phyloP scores from a whole-genome alignment of 202 grass and related monocot species.

The Cymbopogon flexuosus region DNA sequence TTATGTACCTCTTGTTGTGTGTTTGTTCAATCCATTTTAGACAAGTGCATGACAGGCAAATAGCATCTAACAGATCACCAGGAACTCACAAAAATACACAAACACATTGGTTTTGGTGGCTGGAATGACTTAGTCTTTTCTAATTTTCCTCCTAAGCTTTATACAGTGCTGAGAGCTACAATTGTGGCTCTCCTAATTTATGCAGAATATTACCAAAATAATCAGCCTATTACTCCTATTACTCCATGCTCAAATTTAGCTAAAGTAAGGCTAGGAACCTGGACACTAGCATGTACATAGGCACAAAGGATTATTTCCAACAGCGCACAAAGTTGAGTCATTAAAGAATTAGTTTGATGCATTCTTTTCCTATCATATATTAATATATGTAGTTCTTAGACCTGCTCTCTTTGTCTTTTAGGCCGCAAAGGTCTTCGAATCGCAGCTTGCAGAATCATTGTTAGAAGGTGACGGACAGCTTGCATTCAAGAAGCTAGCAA shows the following conservation, averaged over 20 bases:
- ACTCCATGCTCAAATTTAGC: neutral
- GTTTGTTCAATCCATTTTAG: neutral
- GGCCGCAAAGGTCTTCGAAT: constrained; percentile 97
- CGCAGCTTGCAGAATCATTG: constrained; percentile 75
- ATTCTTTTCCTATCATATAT: neutral
- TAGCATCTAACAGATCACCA: neutral
- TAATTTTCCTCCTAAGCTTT: neutral
- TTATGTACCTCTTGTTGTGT: constrained; percentile 12
- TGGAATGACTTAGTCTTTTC: neutral
- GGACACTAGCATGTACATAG: neutral
- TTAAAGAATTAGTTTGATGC: neutral
- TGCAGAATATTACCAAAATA: neutral
- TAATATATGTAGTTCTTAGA: neutral
- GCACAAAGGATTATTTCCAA: neutral
- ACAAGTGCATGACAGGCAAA: neutral
- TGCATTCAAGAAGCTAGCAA: constrained; percentile 98
- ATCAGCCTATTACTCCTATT: neutral
- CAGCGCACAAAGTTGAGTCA: neutral
- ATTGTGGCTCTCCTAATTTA: neutral
- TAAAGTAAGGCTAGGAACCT: neutral
- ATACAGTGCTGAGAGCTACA: neutral
- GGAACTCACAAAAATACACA: neutral
- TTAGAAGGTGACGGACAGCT: constrained; percentile 94
- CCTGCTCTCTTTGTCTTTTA: constrained; percentile 27
- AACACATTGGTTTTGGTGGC: neutral